A percentile compares a stretch with the other conserved stretches of the same genome.
Evolutionary conservation across 768 basidiomycete genomes (phyloP).

Genomic region (Gautieria morchelliformis): DNA sequence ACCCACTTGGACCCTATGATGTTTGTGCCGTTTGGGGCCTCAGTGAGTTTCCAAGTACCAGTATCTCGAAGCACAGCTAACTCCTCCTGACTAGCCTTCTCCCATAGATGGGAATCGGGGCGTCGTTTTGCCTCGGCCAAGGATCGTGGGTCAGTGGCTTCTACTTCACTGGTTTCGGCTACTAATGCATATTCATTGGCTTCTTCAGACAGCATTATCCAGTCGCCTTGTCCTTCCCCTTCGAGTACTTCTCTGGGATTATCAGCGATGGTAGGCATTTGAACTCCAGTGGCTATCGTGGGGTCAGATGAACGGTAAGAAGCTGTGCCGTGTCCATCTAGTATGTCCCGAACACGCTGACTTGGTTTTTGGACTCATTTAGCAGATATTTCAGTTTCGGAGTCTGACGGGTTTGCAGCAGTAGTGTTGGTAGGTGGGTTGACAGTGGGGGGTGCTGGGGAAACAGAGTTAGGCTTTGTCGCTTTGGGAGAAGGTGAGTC

Average conservation of each 20-base stretch:
- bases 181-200: conserved; percentile 9
- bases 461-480: no score
- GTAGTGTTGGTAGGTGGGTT: not conserved
- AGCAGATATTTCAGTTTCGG: not conserved
- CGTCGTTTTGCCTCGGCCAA: conserved; percentile 16
- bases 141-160: conserved; percentile 8
- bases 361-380: conserved; percentile 2
- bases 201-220: not conserved
- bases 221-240: not conserved
- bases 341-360: not conserved
- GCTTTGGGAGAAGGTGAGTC: not conserved
- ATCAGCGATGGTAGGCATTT: no score
- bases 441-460: no score
- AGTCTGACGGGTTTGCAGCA: not conserved
- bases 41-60: conserved; percentile 16
- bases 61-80: conserved; percentile 10
- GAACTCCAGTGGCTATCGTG: no score
- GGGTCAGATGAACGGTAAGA: no score
- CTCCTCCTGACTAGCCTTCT: conserved; percentile 15
- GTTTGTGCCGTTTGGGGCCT: conserved; percentile 13
- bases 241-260: not conserved
- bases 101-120: conserved; percentile 21
- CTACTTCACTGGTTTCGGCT: conserved; percentile 6
- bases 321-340: no score
- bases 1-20: conserved; percentile 20